phyloP scores from a whole-genome alignment of 768 basidiomycete genomes.

The Tricholoma bakamatsutake region DNA sequence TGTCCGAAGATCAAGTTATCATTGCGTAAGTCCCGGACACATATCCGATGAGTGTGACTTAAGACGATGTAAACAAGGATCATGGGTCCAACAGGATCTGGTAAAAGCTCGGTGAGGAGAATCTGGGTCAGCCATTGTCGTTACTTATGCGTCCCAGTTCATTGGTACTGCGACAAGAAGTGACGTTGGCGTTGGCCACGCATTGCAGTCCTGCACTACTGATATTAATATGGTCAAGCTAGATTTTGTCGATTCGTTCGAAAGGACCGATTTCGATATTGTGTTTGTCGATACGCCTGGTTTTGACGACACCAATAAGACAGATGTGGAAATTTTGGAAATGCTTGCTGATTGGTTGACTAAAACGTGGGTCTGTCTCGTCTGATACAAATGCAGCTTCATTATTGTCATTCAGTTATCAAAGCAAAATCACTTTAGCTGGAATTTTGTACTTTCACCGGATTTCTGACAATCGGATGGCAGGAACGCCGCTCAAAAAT shows the following conservation, averaged over 20 bases:
- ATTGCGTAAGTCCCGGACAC: background rate
- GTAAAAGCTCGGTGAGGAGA: background rate
- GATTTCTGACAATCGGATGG: conserved; percentile 34
- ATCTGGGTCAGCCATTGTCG: background rate
- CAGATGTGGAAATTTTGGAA: conserved; percentile 1
- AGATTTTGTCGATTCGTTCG: background rate
- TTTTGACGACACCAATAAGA: conserved; percentile 1
- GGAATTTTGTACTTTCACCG: conserved; percentile 43
- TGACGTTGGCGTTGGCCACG: background rate
- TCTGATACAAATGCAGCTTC: background rate
- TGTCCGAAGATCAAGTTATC: conserved; percentile 1
- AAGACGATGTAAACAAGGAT: background rate
- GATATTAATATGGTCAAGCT: conserved; percentile 2
- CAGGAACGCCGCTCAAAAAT: conserved; percentile 36
- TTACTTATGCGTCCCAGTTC: background rate
- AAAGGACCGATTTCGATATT: background rate
- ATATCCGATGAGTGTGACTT: background rate
- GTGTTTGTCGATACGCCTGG: conserved; percentile 3
- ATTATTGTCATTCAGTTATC: conserved; percentile 15
- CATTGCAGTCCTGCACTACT: conserved; percentile 1
- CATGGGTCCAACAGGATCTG: conserved; percentile 3
- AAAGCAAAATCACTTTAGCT: conserved; percentile 20
- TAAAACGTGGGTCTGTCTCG: background rate
- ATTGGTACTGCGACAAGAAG: background rate
- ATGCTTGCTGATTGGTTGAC: conserved; percentile 2